Evolutionary conservation across 345 rosid species (phyloP).

Genomic region (Acer yangbiense): DNA sequence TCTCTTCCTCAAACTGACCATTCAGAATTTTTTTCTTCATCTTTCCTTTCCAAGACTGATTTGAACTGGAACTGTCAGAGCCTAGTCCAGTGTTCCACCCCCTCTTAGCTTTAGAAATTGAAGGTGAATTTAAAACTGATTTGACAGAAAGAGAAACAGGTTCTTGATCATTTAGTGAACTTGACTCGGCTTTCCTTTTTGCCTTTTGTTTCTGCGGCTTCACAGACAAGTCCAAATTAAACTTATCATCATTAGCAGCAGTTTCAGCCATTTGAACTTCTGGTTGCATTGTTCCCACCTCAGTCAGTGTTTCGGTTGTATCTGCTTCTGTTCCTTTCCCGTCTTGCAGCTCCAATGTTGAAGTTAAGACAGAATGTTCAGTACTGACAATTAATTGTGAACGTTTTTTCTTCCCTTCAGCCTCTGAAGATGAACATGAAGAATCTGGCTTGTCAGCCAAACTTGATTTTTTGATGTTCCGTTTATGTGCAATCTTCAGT

Average conservation of each 20-base stretch:
- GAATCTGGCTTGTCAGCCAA: constrained; percentile 12
- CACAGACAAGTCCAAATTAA: constrained; percentile 23
- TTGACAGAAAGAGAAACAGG: constrained; percentile 18
- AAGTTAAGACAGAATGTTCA: constrained; percentile 43
- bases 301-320: constrained; percentile 20
- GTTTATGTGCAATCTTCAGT: constrained; percentile 19
- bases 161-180: constrained; percentile 21
- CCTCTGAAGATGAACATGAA: constrained; percentile 25
- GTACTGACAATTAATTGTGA: constrained; percentile 14
- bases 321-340: constrained; percentile 21
- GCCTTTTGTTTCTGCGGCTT: constrained; percentile 30
- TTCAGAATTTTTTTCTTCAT: constrained; percentile 27
- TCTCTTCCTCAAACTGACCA: constrained; percentile 27
- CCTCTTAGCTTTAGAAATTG: constrained; percentile 31
- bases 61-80: constrained; percentile 21
- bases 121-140: constrained; percentile 26
- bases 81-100: constrained; percentile 15
- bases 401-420: constrained; percentile 32
- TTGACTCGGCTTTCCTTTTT: constrained; percentile 31
- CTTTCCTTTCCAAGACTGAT: constrained; percentile 28
- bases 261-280: constrained; percentile 30
- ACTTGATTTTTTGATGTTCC: constrained; percentile 22
- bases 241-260: constrained; percentile 31
- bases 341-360: constrained; percentile 39
- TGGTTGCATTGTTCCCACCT: constrained; percentile 23